Base-by-base conservation (phyloP, 2,329 filamentous ascomycete genomes). In the Nigrospora sphaerica region DNA sequence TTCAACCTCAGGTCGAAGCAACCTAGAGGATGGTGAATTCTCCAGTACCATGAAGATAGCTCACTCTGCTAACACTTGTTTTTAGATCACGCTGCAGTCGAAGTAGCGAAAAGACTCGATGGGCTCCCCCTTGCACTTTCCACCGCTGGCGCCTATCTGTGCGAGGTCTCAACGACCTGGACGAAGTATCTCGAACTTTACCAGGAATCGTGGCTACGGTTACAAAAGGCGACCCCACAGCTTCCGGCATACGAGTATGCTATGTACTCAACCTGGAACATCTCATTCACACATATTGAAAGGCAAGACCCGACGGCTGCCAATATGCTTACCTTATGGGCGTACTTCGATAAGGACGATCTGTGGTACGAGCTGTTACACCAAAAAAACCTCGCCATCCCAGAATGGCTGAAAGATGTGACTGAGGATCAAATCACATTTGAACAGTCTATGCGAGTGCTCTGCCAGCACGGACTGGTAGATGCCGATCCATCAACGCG, bases 121-220 rank as follows among this genome's bases (percentile, higher is more conserved):
- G 68, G 72, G 6, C 63, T 74, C 31, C 71, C 70, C 12, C 62
- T 77, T 31, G 71, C 72, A 2, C 62, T 76, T n/a, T 57, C 69
- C 6, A 66, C 69, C 13, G 72, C 72, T 17, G 69, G 70, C 6
- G 61, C 67, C 0, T 76, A 71, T 48, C 63, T 75, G 12, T 46
- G 59, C 23, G 51, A 70, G 39, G 62, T 63, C 23, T 48, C 62
- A 34, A 67, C 58, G 1, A 68, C 48, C 32, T 63, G 62, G n/a
- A 45, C 42, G 0, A 54, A 69, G 36, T 75, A 75, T 53, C 57
- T 73, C 37, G 28, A 59, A 11, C 42, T 62, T 9, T 74, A 75
- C 49, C 41, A 63, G 34, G 49, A 52, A 35, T 64, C 59, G 41
- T 75, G 66, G 71, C 49, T 49, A 16, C 48, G 48, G 36, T 54